These are phyloP conservation scores for Aspergillus awamori DNA, from an alignment of 2,329 filamentous ascomycete species.

Conservation along the genomic window DNA sequence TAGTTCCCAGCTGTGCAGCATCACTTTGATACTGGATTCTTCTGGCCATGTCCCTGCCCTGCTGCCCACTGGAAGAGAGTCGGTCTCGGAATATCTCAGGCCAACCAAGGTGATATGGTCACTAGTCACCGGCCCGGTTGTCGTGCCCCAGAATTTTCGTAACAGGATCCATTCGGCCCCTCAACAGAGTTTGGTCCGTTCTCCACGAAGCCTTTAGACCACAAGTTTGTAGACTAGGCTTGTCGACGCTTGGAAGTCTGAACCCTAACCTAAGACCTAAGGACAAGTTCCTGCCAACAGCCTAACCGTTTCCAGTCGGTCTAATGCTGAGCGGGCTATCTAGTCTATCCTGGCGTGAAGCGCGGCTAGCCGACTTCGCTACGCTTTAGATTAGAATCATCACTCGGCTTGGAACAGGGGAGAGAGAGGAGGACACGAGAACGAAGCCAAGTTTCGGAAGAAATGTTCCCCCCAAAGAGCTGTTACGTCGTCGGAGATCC, in stretches of 20 bases:
- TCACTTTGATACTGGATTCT: not conserved
- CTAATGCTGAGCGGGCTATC: not conserved
- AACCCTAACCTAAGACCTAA: conserved; percentile 13
- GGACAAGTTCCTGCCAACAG: conserved; percentile 1
- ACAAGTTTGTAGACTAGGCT: not conserved
- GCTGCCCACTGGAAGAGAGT: not conserved
- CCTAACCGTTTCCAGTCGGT: not conserved
- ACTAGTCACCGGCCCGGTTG: conserved; percentile 21
- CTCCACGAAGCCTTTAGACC: conserved; percentile 22
- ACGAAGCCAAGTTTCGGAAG: not conserved
- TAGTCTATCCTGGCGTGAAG: conserved; percentile 4
- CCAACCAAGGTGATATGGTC: conserved; percentile 4
- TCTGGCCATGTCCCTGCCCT: not conserved
- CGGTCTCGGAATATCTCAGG: conserved; percentile 14
- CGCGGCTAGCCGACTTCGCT: conserved; percentile 2
- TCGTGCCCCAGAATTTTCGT: conserved; percentile 28
- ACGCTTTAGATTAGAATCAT: not conserved
- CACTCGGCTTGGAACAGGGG: not conserved
- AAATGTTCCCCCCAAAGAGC: not conserved
- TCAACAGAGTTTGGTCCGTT: conserved; percentile 16
- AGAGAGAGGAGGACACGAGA: not conserved
- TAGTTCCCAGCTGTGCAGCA: not conserved
- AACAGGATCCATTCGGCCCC: conserved; percentile 23
- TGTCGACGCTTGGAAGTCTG: conserved; percentile 13
- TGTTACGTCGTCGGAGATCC: conserved; percentile 3